Percentiles rank a stretch among this genome's conserved stretches.
Conservation (phyloP, 1,139 yeast genomes). For the Arxiozyma heterogenica region DNA sequence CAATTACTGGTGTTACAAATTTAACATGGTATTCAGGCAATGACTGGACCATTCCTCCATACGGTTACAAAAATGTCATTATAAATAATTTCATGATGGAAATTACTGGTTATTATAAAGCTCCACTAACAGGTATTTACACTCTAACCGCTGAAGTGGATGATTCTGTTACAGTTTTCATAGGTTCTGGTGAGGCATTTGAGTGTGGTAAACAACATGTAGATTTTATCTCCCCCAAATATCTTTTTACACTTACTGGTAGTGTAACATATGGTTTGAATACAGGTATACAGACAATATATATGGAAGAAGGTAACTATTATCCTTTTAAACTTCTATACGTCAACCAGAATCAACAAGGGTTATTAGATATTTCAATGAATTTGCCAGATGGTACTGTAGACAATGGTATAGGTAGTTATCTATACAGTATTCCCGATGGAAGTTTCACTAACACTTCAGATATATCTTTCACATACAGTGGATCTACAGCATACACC, state of each 20-base stretch:
- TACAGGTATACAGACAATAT: not conserved
- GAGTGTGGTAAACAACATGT: not conserved
- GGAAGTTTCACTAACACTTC: no score
- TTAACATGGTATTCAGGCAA: no score
- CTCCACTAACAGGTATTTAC: no score
- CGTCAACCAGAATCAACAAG: not conserved
- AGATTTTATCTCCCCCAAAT: not conserved
- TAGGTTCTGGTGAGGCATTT: no score
- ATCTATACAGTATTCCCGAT: not conserved
- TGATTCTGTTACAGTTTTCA: not conserved
- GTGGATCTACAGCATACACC: not conserved
- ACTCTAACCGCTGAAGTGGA: no score
- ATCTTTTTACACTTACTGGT: not conserved
- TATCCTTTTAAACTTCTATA: conserved; percentile 1
- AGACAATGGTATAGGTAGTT: not conserved
- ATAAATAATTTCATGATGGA: no score
- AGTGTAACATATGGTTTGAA: not conserved
- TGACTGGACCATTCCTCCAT: no score
- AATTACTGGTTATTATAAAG: no score
- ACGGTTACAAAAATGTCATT: no score
- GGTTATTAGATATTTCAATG: not conserved
- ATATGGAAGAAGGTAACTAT: not conserved
- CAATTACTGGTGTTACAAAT: not conserved
- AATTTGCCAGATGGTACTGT: not conserved
- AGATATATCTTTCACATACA: no score